These are phyloP conservation scores for Aspergillus sp. DNA, from an alignment of 2,329 filamentous ascomycete species.

Conservation along the genomic window DNA sequence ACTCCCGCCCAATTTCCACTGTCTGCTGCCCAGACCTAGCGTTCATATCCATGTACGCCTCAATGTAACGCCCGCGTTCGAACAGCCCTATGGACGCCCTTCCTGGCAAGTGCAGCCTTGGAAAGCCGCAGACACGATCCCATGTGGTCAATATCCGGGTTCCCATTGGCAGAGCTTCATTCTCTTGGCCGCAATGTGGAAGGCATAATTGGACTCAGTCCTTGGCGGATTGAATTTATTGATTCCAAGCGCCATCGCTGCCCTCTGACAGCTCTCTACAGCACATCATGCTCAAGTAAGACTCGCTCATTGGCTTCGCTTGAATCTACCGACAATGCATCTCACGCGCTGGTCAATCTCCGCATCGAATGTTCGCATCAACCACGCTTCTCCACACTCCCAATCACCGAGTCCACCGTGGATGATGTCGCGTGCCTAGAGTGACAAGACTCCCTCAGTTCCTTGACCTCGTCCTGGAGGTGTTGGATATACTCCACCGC, in stretches of 20 bases:
- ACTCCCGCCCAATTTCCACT: too few relatives aligned
- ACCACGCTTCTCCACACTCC: too few relatives aligned
- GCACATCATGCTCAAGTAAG: neutral
- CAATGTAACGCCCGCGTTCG: too few relatives aligned
- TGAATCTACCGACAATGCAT: neutral
- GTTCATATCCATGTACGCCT: too few relatives aligned
- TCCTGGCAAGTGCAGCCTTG: too few relatives aligned
- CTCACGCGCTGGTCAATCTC: neutral
- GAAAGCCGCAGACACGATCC: too few relatives aligned
- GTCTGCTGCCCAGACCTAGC: too few relatives aligned
- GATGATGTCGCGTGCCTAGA: neutral
- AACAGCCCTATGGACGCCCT: too few relatives aligned
- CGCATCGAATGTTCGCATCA: neutral
- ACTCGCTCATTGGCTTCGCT: neutral
- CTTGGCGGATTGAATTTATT: neutral
- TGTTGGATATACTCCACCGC: slow-evolving; percentile 12
- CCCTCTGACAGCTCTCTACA: neutral
- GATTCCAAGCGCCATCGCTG: neutral
- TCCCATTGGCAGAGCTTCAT: neutral
- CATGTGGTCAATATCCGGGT: too few relatives aligned
- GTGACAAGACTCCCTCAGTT: neutral
- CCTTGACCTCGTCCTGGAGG: slow-evolving; percentile 7
- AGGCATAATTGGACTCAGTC: neutral
- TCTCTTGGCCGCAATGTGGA: neutral
- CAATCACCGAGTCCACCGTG: neutral